phyloP scores from a whole-genome alignment of 306 rosid species.

The Lupinus albus region DNA sequence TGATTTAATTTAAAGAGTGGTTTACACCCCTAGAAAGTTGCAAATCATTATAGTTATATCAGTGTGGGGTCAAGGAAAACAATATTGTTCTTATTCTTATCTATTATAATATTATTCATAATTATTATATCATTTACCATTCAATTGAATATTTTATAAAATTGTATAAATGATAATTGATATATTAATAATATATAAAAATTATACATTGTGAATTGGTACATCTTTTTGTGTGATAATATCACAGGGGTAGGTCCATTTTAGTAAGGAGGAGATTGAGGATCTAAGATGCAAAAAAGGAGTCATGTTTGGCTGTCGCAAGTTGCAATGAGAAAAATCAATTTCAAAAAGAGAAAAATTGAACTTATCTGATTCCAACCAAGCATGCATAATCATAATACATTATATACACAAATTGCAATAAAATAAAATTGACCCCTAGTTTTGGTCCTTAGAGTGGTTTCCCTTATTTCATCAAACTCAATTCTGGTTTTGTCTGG shows the following conservation, averaged over 20 bases:
- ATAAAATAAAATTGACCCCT: constrained; percentile 33
- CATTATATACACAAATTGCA: constrained; percentile 5
- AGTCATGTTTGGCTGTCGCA: neutral
- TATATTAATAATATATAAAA: no score
- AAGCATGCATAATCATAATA: neutral
- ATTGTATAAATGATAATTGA: no score
- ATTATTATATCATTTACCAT: no score
- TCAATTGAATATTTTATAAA: no score
- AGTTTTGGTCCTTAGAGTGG: constrained; percentile 39
- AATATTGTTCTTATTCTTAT: no score
- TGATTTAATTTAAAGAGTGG: constrained; percentile 38
- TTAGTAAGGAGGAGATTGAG: constrained; percentile 33
- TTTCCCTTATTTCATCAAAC: constrained; percentile 33
- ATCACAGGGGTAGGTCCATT: no score
- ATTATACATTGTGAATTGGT: no score
- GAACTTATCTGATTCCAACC: constrained; percentile 41
- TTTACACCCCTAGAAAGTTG: constrained; percentile 44
- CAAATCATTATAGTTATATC: neutral
- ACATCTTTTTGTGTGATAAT: no score
- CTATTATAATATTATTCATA: no score
- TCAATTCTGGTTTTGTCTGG: constrained; percentile 43
- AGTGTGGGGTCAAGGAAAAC: constrained; percentile 39
- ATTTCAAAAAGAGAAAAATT: constrained; percentile 7
- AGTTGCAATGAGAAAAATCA: neutral
- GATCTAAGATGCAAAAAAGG: constrained; percentile 39